Percentiles rank a stretch among this genome's conserved stretches.
Conservation (phyloP, 768 basidiomycete genomes). For the Mycena olivaceomarginata region DNA sequence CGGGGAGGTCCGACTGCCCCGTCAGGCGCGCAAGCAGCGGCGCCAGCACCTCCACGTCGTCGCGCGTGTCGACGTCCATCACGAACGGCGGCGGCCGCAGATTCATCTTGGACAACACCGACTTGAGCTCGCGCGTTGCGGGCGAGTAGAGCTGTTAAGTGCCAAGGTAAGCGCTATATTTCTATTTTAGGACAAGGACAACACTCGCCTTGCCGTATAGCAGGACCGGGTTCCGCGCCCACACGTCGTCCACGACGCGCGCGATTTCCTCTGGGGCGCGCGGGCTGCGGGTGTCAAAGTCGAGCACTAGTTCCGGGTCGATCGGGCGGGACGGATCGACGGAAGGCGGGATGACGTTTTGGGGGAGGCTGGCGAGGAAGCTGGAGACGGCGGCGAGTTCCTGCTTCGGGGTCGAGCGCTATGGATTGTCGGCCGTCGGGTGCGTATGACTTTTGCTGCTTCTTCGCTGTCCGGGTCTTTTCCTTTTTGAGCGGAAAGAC, state of each 20-base stretch:
- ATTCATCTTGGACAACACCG: slow-evolving; percentile 71
- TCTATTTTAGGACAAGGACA: slow-evolving; percentile 27
- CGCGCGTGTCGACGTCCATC: slow-evolving; percentile 84
- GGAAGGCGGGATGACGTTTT: slow-evolving; percentile 82
- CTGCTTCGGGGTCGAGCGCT: slow-evolving; percentile 68
- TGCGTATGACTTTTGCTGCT: slow-evolving; percentile 40
- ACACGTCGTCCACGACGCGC: slow-evolving; percentile 78
- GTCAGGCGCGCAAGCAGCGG: slow-evolving; percentile 82
- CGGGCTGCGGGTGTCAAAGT: slow-evolving; percentile 85
- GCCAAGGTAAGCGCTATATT: slow-evolving; percentile 5
- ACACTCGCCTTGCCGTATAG: slow-evolving; percentile 80
- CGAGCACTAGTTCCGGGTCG: slow-evolving; percentile 88
- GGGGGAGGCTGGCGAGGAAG: slow-evolving; percentile 83
- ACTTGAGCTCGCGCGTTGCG: slow-evolving; percentile 79
- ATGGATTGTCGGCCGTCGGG: slow-evolving; percentile 60
- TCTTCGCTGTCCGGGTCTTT: slow-evolving; percentile 53
- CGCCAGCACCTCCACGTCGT: slow-evolving; percentile 78
- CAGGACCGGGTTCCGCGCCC: slow-evolving; percentile 85
- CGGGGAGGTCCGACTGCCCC: slow-evolving; percentile 75
- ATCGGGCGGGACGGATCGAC: slow-evolving; percentile 80
- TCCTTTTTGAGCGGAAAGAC: slow-evolving; percentile 58
- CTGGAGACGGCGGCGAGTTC: slow-evolving; percentile 86
- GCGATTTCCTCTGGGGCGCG: slow-evolving; percentile 77
- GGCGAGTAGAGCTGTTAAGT: slow-evolving; percentile 75
- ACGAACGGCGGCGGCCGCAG: slow-evolving; percentile 79